phyloP scores from a whole-genome alignment of 176 grass and related monocot species.

The Zoysia pacifica region DNA sequence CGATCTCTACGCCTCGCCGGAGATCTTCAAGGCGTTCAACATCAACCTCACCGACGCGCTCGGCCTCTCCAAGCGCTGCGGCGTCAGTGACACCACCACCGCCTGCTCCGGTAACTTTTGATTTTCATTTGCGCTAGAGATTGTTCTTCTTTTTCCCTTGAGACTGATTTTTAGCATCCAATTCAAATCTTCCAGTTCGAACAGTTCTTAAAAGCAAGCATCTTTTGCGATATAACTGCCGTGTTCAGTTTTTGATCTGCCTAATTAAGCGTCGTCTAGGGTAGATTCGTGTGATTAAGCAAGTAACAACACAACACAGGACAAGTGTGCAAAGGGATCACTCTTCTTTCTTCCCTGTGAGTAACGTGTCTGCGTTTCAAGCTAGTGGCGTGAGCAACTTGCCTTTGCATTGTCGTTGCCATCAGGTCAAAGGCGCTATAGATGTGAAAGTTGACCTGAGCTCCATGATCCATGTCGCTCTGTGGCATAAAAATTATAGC shows the following conservation, averaged over 20 bases:
- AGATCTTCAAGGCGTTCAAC: constrained; percentile 51
- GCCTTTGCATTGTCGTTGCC: not conserved
- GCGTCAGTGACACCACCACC: constrained; percentile 34
- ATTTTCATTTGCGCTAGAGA: not conserved
- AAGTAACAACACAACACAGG: not conserved
- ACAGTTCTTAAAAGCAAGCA: not conserved
- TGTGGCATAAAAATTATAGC: not conserved
- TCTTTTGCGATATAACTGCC: not conserved
- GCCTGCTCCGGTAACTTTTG: constrained; percentile 37
- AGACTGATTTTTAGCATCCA: not conserved
- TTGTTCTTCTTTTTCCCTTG: not conserved
- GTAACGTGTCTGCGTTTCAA: constrained; percentile 9
- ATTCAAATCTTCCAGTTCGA: not conserved
- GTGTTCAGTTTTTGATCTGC: not conserved
- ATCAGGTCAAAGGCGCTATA: constrained; percentile 12
- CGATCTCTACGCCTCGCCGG: constrained; percentile 43
- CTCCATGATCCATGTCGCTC: not conserved
- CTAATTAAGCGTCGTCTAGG: not conserved
- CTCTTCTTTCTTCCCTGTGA: not conserved
- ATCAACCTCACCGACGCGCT: constrained; percentile 42
- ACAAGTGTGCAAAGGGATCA: not conserved
- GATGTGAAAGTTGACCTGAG: not conserved
- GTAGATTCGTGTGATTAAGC: not conserved
- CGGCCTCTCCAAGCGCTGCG: constrained; percentile 50
- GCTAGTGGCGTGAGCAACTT: constrained; percentile 24